These are phyloP conservation scores for Sphaerulina vaccinii DNA, from an alignment of 2,329 filamentous ascomycete species.

Conservation along the genomic window DNA sequence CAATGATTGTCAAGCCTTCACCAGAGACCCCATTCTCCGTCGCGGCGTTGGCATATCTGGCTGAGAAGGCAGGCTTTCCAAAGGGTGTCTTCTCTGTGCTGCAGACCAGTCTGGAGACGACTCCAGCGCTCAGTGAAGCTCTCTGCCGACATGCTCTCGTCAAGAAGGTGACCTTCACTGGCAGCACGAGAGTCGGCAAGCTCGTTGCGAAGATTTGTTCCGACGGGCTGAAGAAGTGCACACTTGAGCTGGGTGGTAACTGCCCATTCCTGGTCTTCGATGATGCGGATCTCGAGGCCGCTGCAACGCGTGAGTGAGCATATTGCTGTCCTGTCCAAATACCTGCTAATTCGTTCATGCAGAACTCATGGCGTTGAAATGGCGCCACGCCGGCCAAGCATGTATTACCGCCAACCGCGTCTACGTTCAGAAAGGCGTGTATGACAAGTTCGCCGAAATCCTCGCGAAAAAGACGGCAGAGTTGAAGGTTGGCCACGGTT, in stretches of 20 bases:
- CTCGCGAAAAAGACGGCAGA: conserved; percentile 53
- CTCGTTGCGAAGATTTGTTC: conserved; percentile 60
- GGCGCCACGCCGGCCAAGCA: conserved; percentile 62
- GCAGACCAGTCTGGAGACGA: conserved; percentile 58
- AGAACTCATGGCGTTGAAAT: conserved; percentile 52
- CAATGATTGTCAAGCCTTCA: conserved; percentile 70
- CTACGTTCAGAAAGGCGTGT: conserved; percentile 63
- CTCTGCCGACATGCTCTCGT: conserved; percentile 58
- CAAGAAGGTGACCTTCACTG: conserved; percentile 64
- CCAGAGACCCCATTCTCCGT: conserved; percentile 64
- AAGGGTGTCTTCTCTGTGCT: conserved; percentile 62
- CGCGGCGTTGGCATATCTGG: conserved; percentile 55
- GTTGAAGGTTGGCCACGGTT: conserved; percentile 63
- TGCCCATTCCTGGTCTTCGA: conserved; percentile 65
- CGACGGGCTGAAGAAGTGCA: conserved; percentile 62
- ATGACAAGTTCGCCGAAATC: conserved; percentile 59
- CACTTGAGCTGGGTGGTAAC: conserved; percentile 64
- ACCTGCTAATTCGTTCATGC: conserved; percentile 9
- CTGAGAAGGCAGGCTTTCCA: conserved; percentile 56
- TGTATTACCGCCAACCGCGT: conserved; percentile 66
- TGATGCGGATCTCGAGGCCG: conserved; percentile 61
- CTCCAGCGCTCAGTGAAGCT: conserved; percentile 54
- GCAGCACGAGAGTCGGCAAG: conserved; percentile 61
- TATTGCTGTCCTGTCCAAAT: neutral
- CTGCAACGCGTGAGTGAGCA: conserved; percentile 44